Evolutionary conservation across 2,329 filamentous ascomycete species (phyloP), one percentile per base, ranked within the genome.

Genomic region (Aureobasidium sp.): DNA sequence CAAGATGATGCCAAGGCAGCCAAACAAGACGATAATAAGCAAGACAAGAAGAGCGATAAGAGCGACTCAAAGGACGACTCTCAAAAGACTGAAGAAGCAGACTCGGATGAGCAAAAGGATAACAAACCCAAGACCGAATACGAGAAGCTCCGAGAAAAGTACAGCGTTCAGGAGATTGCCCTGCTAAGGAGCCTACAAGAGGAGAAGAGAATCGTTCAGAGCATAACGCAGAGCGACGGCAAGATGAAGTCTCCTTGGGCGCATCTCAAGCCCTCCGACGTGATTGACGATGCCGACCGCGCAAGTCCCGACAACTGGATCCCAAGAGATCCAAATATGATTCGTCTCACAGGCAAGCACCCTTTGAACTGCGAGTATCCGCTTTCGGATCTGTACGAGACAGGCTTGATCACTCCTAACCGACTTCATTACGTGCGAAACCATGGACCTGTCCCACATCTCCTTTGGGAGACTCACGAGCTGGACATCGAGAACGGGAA

Each of bases 301-400:
- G 79, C 79, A 63, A 77, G 76, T 2, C 79, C 79, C 0, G 79
- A 83, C 67, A 82, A 81, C 63, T 83, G 80, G 81, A 71, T 83
- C 2, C 79, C 79, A 3, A 75, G 79, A 9, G 75, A 73, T 1
- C 69, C 71, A 0, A 67, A 78, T 29, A 72, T 83, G 5, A 78
- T 82, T 37, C 76, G 81, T 0, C 65, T 80, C 21, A 83, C 79
- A 0, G 80, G 80, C 4, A 81, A 81, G 48, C 80, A 83, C 66
- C 80, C 80, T 0, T 63, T 83, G 61, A 83, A 83, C 61, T 78
- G 74, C 3, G 81, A 83, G 66, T 69, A 78, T 0, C 63, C 74
- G 0, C 71, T 83, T 1, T 69, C 69, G 1, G 67, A 68, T 11
- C 73, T 83, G 0, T 79, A 75, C 58, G 72, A 78, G 0, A 76